Percentiles rank a stretch among this genome's conserved stretches.
These are phyloP conservation scores for Teratosphaeria pseudoeucalypti DNA, from an alignment of 2,329 filamentous ascomycete species.

Conservation along the genomic window DNA sequence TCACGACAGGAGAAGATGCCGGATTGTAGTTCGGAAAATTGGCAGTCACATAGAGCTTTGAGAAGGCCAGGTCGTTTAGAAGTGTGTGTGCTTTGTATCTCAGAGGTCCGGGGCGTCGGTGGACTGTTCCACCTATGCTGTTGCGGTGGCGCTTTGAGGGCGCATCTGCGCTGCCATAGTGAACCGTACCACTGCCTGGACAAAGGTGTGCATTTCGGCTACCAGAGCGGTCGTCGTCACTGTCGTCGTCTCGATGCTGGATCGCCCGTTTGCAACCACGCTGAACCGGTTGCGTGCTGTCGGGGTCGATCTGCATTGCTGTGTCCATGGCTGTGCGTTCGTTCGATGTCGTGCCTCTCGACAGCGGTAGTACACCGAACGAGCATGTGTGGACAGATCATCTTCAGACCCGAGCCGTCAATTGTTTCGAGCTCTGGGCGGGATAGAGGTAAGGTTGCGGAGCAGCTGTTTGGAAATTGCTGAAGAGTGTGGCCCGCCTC, in stretches of 20 bases:
- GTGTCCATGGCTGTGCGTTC: not conserved
- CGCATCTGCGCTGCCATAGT: not conserved
- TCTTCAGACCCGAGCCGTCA: not conserved
- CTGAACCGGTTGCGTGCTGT: not conserved
- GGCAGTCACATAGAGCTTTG: constrained; percentile 9
- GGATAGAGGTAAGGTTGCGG: not conserved
- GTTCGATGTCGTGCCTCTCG: not conserved
- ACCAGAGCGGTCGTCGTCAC: not conserved
- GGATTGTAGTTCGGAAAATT: constrained; percentile 9
- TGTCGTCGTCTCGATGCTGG: not conserved
- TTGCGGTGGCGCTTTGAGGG: constrained; percentile 7
- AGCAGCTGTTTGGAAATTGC: not conserved
- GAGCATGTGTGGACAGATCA: not conserved
- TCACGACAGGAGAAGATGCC: constrained; percentile 6
- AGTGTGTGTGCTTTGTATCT: constrained; percentile 7
- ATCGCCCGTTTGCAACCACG: constrained; percentile 2
- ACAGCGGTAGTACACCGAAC: too few relatives aligned
- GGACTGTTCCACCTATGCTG: constrained; percentile 4
- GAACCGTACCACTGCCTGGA: not conserved
- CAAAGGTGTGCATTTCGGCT: not conserved
- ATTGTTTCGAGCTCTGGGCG: not conserved
- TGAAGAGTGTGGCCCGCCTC: not conserved
- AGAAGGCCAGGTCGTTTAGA: constrained; percentile 8
- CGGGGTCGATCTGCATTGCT: constrained; percentile 1
- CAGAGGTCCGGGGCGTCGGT: not conserved